Base-by-base conservation (phyloP, 805 yeast genomes). In the Barnettozyma pratensis region DNA sequence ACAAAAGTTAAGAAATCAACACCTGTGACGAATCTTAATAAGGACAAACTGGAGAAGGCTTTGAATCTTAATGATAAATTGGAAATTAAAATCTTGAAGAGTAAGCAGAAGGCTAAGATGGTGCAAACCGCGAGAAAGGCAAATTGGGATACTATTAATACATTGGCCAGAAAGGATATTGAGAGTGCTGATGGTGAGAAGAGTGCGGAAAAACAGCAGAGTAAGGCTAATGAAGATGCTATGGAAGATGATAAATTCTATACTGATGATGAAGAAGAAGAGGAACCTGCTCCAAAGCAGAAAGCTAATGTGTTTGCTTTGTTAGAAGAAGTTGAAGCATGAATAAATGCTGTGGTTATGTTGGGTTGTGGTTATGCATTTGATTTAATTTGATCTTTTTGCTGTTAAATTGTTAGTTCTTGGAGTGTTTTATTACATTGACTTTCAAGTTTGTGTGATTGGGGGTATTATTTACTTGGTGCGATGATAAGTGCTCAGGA, bases 121-220 rank as follows among this genome's bases (percentile, higher is more conserved):
- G 80, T 85, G 30, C 84, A 79, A 56, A 68, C 64, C 25, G 72
- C 84, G 9, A 74, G 94, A 64, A 85, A 83, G 62, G 68, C 87
- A 0, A 83, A 80, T 12, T 85, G 92, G 94, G 90, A 84, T 44
- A 68, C 73, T 40, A 82, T 83, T 47, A 85, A 84, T 60, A 70
- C 75, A 49, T 63, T 65, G 31, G 73, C 74, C 49, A 65, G 65
- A 48, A 63, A 65, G 45, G 65, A 63, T 39, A 34, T 43, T 10
- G 42, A 40, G 9, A 53, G 30, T 25, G 48, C 44, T n/a, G 44
- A 29, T 43, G 43, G 7, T 31, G 7, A 39, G 35, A 39, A 38
- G 41, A 52, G 48, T 38, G 55, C 39, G 7, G 45, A 56, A 12
- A 55, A 51, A 32, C 62, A 56, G 31, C 50, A 45, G 49, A 42